Percentiles rank a stretch among this genome's conserved stretches.
Evolutionary conservation across 345 rosid species (phyloP).

Genomic region (Stellera chamaejasme): DNA sequence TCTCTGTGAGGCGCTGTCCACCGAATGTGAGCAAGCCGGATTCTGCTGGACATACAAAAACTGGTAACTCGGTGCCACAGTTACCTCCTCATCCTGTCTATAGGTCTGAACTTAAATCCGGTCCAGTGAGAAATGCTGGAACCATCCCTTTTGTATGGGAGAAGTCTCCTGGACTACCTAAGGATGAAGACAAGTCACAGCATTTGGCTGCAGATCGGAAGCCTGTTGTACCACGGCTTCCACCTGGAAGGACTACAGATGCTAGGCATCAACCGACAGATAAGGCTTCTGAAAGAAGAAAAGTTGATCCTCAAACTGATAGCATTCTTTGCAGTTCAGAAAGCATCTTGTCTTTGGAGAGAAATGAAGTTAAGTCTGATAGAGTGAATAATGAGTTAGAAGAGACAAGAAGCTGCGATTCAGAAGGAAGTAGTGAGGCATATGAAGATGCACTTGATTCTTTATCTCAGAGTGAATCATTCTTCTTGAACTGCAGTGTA

Average conservation of each 20-base stretch:
- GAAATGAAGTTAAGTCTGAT: conserved; percentile 13
- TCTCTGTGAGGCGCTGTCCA: conserved; percentile 63
- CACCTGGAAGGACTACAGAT: conserved; percentile 59
- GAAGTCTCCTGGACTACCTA: conserved; percentile 73
- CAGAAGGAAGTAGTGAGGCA: conserved; percentile 25
- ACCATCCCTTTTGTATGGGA: conserved; percentile 94
- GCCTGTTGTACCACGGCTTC: conserved; percentile 65
- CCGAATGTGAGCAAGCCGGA: conserved; percentile 25
- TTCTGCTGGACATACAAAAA: conserved; percentile 33
- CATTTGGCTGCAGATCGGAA: conserved; percentile 15
- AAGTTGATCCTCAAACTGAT: conserved; percentile 8
- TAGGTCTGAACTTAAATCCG: conserved; percentile 80
- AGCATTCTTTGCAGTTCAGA: conserved; percentile 9
- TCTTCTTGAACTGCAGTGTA: conserved; percentile 49
- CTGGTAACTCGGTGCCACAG: conserved; percentile 26
- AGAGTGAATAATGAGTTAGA: conserved; percentile 21
- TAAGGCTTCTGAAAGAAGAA: conserved; percentile 17
- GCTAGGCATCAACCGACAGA: conserved; percentile 20
- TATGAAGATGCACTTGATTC: conserved; percentile 50
- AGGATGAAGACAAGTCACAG: conserved; percentile 36
- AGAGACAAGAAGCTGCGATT: conserved; percentile 20
- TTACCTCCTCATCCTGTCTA: conserved; percentile 49
- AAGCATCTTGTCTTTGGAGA: conserved; percentile 10
- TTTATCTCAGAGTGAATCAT: conserved; percentile 48
- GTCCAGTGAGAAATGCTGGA: conserved; percentile 79